Percentiles rank a stretch among this genome's conserved stretches.
Evolutionary conservation across 1,139 yeast species (phyloP).

Genomic region (Candida pseudoviswanathii): DNA sequence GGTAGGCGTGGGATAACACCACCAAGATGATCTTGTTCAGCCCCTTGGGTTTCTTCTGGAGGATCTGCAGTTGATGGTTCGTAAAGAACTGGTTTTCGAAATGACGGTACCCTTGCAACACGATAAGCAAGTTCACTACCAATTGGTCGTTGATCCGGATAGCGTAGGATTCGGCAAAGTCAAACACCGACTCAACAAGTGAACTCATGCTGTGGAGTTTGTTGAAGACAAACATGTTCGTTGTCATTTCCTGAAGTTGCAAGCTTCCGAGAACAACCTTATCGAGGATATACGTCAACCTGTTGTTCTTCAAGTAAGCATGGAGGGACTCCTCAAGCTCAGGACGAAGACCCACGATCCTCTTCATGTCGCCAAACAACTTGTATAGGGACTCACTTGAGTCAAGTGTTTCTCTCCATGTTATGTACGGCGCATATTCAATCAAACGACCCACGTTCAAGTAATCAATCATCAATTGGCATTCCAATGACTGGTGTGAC

Average conservation of each 20-base stretch:
- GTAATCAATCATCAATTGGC: conserved; percentile 6
- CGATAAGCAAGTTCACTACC: not conserved
- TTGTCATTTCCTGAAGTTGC: not conserved
- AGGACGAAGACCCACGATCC: not conserved
- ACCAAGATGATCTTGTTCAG: conserved; percentile 3
- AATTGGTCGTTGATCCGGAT: conserved; percentile 3
- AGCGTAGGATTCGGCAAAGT: not conserved
- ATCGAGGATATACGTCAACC: conserved; percentile 4
- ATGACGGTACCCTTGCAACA: conserved; percentile 3
- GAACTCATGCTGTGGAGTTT: not conserved
- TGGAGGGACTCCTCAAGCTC: not conserved
- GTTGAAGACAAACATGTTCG: not conserved
- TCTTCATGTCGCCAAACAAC: not conserved
- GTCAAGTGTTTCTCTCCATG: conserved; percentile 4
- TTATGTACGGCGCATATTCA: conserved; percentile 10
- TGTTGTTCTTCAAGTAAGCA: conserved; percentile 5
- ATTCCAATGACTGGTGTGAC: not conserved
- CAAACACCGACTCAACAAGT: conserved; percentile 5
- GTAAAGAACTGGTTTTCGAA: not conserved
- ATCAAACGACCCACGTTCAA: conserved; percentile 9
- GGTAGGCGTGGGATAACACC: conserved; percentile 2
- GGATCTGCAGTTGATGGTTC: not conserved
- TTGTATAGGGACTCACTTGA: not conserved
- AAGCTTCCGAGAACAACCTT: conserved; percentile 3
- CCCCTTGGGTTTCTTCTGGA: conserved; percentile 5